Conservation (phyloP, 2,329 filamentous ascomycete genomes). For the Alternaria ventricosa region DNA sequence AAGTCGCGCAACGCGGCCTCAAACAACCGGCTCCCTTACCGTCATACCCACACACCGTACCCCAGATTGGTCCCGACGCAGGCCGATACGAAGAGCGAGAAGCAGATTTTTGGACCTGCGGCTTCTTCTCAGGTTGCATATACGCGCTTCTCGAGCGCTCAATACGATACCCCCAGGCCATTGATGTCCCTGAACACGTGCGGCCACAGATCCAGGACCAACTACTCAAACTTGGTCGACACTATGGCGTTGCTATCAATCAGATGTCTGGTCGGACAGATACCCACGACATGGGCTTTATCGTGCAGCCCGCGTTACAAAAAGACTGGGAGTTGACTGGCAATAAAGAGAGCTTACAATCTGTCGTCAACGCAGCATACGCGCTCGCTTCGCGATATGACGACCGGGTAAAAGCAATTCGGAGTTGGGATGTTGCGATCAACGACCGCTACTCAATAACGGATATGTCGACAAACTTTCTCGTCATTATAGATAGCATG, state of each 20-base stretch:
- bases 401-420: slow-evolving; percentile 52
- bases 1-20: slow-evolving; percentile 40
- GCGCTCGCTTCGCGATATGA: slow-evolving; percentile 55
- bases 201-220: slow-evolving; percentile 30
- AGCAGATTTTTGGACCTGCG: slow-evolving; percentile 47
- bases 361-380: slow-evolving; percentile 54
- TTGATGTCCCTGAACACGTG: slow-evolving; percentile 26
- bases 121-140: slow-evolving; percentile 46
- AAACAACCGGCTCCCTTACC: slow-evolving; percentile 37
- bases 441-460: slow-evolving; percentile 48
- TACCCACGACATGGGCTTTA: slow-evolving; percentile 64
- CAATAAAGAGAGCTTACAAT: slow-evolving; percentile 48
- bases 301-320: slow-evolving; percentile 57
- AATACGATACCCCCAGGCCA: slow-evolving; percentile 35
- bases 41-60: slow-evolving; percentile 44
- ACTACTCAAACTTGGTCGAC: slow-evolving; percentile 34
- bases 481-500: slow-evolving; percentile 55
- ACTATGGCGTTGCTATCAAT: slow-evolving; percentile 43
- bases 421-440: slow-evolving; percentile 57
- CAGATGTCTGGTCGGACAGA: slow-evolving; percentile 51
- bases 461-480: slow-evolving; percentile 45
- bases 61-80: slow-evolving; percentile 30
- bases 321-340: slow-evolving; percentile 58
- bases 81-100: slow-evolving; percentile 45
- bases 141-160: slow-evolving; percentile 42